Evolutionary conservation across 2,329 filamentous ascomycete genomes (phyloP).

Genomic region (Fusarium graminum): DNA sequence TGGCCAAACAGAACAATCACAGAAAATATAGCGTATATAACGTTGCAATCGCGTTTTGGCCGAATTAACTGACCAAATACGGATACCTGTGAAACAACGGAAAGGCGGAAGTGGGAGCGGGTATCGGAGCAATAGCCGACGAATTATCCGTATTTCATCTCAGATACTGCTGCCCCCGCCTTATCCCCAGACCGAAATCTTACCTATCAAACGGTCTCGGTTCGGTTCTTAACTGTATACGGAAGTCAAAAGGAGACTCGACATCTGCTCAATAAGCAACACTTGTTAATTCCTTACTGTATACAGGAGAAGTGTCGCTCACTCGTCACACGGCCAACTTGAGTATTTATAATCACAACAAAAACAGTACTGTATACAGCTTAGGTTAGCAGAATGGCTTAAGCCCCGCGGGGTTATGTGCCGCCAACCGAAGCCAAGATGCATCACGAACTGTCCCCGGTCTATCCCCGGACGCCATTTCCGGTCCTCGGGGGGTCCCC

Average conservation of each 20-base stretch:
- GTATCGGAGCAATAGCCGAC: constrained; percentile 7
- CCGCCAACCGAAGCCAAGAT: constrained; percentile 39
- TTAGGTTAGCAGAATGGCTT: constrained; percentile 11
- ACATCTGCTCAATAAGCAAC: background rate
- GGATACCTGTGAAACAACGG: background rate
- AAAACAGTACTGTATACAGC: background rate
- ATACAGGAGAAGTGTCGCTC: background rate
- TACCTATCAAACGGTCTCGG: background rate
- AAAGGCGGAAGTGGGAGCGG: constrained; percentile 15
- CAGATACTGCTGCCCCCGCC: constrained; percentile 26
- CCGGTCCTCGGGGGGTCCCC: constrained; percentile 34
- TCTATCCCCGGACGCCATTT: constrained; percentile 44
- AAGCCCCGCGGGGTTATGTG: constrained; percentile 23
- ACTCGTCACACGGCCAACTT: background rate
- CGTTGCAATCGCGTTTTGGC: too few species aligned
- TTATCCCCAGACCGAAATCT: constrained; percentile 31
- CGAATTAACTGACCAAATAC: too few species aligned
- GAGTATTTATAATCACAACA: background rate
- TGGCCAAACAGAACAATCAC: too few species aligned
- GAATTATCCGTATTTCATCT: constrained; percentile 29
- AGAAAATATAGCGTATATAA: too few species aligned
- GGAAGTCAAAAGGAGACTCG: constrained; percentile 26
- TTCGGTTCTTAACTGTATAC: background rate
- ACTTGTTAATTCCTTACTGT: background rate
- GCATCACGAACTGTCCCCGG: constrained; percentile 28